Base-by-base conservation (phyloP, 257 asterid species). In the Ligustrum vulgare region DNA sequence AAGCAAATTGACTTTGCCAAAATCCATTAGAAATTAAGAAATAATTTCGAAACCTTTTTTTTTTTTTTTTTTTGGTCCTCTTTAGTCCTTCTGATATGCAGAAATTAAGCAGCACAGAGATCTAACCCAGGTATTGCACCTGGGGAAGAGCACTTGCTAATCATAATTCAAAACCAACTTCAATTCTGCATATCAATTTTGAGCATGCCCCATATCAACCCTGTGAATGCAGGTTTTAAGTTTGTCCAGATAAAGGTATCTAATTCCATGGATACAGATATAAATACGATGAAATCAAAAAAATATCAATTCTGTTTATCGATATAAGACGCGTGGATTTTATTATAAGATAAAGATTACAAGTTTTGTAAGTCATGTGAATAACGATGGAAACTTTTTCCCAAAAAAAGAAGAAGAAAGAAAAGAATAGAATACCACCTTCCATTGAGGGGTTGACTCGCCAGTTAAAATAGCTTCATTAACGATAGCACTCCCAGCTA, bases 401-500 rank as follows among this genome's bases (percentile, higher is more conserved):
- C 15, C 12, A 41, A 56, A 72, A 34, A 22, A 65, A 20, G 1
- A 25, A 31, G 58, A 23, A 25, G 64, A 58, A 8, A 22, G 45
- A 69, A 34, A 77, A 70, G 2, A 73, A 65, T 32, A 82, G 78
- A 75, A 80, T 33, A 66, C 22, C 72, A 92, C 99, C 99, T 95
- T 95, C 99, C 99, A 95, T 72, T 95, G 99, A 9, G 98, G 98
- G 54, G 99, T 95, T 70, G 98, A 93, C 83, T 95, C 99, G 77
- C 99, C 99, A 63, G 99, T 95, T 78, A 95, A 83, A 79, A 95
- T 95, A 83, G 99, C 98, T 85, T 95, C 98, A 83, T 93, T 95
- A 79, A 91, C 98, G 78, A 94, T 94, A 66, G 97, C 96, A 88
- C 87, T 92, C 83, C 99, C 99, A 80, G 99, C 96, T 80, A 95